Percentiles rank a stretch among this genome's conserved stretches.
Evolutionary conservation across 2,329 filamentous ascomycete species (phyloP).

Genomic region (Monosporascus sp.): DNA sequence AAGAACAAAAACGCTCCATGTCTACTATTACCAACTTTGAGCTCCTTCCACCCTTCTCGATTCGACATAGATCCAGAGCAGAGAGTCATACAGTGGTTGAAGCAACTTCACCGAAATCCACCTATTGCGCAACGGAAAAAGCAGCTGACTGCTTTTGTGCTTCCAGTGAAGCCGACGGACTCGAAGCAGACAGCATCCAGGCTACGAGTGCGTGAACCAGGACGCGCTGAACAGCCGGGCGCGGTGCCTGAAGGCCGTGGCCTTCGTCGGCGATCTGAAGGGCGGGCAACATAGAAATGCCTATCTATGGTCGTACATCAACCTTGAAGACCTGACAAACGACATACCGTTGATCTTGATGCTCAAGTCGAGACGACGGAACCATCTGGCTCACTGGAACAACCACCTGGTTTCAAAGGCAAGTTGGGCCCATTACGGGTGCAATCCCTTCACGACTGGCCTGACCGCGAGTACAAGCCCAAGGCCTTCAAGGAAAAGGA

Average conservation of each 20-base stretch:
- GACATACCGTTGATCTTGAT: no score
- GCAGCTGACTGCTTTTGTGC: no score
- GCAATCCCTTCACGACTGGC: slow-evolving; percentile 27
- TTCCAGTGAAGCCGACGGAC: no score
- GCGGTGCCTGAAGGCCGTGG: slow-evolving; percentile 68
- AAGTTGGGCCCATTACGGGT: slow-evolving; percentile 15
- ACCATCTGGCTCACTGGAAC: background rate
- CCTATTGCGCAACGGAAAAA: no score
- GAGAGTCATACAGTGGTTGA: no score
- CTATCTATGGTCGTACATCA: no score
- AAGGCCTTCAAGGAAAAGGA: slow-evolving; percentile 30
- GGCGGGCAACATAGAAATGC: no score
- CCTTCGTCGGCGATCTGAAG: slow-evolving; percentile 8
- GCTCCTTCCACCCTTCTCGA: no score
- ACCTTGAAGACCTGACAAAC: no score
- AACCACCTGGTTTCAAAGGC: background rate
- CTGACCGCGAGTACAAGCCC: slow-evolving; percentile 15
- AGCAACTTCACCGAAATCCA: no score
- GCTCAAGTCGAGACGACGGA: background rate
- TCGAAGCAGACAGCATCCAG: slow-evolving; percentile 21
- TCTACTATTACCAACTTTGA: background rate
- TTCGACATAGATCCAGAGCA: no score
- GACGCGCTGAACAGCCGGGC: slow-evolving; percentile 73
- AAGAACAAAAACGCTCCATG: no score
- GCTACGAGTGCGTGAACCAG: slow-evolving; percentile 84